phyloP scores from a whole-genome alignment of 2,329 filamentous ascomycete species.

The Verticillium dahliae region DNA sequence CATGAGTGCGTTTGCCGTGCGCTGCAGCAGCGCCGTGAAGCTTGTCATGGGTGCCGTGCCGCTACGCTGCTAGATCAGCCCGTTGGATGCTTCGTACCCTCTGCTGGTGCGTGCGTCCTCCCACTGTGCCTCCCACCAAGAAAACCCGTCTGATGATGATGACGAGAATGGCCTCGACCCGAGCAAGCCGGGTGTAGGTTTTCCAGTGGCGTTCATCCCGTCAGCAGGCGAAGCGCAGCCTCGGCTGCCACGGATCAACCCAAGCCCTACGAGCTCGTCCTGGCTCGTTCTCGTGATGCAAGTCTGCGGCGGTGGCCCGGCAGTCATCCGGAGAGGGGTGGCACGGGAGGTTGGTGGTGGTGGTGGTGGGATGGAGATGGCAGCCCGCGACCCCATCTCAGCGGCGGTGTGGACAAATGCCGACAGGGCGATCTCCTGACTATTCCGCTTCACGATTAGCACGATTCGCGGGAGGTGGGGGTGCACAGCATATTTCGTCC shows the following conservation, averaged over 20 bases:
- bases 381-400: constrained; percentile 1
- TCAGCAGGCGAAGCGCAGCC: neutral
- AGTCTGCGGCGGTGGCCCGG: neutral
- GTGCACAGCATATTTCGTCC: neutral
- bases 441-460: constrained; percentile 11
- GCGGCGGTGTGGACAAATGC: constrained; percentile 13
- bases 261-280: neutral
- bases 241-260: neutral
- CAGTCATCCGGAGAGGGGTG: neutral
- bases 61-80: neutral
- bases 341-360: neutral
- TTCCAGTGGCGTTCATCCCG: neutral
- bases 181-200: neutral
- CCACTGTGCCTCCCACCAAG: neutral
- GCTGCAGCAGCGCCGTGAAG: neutral
- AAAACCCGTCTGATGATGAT: neutral
- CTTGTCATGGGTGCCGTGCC: neutral
- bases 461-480: neutral
- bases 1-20: neutral
- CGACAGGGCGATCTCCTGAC: constrained; percentile 14
- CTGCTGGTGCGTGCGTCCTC: neutral
- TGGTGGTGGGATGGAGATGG: neutral
- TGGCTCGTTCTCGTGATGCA: neutral
- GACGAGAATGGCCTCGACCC: neutral
- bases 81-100: too few relatives aligned